Conservation (phyloP, 768 basidiomycete genomes). For the Tulasnella calospora region DNA sequence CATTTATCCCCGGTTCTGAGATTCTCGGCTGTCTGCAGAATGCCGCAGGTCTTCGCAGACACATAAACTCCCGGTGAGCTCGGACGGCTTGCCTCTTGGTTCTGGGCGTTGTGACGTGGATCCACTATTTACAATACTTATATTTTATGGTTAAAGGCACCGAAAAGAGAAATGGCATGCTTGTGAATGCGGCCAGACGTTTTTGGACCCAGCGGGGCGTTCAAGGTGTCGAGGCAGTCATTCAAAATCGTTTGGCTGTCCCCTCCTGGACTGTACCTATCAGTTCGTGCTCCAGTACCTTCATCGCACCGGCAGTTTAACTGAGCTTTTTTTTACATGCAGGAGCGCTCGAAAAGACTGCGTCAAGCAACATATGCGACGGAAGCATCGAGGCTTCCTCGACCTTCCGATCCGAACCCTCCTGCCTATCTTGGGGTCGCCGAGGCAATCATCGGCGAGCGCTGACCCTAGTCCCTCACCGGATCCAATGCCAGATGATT, state of each 20-base stretch:
- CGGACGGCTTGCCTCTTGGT: too few relatives aligned
- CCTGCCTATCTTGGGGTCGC: not conserved
- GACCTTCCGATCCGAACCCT: not conserved
- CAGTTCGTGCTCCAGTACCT: not conserved
- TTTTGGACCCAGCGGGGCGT: not conserved
- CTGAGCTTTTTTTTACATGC: not conserved
- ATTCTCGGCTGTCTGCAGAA: not conserved
- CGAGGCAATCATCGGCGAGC: not conserved
- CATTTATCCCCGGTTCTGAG: too few relatives aligned
- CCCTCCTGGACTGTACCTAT: not conserved
- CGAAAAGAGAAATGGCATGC: not conserved
- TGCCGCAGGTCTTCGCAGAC: not conserved
- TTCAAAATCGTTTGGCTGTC: not conserved
- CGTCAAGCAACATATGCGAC: not conserved
- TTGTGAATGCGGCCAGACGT: not conserved
- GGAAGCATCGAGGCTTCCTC: not conserved
- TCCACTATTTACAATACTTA: too few relatives aligned
- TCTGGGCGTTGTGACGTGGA: too few relatives aligned
- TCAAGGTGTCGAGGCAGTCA: not conserved
- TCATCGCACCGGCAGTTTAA: not conserved
- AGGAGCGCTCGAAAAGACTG: not conserved
- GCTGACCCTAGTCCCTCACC: not conserved
- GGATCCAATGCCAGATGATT: not conserved
- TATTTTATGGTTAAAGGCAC: not conserved
- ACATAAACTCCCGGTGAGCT: not conserved